Evolutionary conservation across 805 yeast genomes (phyloP), one percentile per base, ranked within the genome.

Genomic region (Suhomyces sp.): DNA sequence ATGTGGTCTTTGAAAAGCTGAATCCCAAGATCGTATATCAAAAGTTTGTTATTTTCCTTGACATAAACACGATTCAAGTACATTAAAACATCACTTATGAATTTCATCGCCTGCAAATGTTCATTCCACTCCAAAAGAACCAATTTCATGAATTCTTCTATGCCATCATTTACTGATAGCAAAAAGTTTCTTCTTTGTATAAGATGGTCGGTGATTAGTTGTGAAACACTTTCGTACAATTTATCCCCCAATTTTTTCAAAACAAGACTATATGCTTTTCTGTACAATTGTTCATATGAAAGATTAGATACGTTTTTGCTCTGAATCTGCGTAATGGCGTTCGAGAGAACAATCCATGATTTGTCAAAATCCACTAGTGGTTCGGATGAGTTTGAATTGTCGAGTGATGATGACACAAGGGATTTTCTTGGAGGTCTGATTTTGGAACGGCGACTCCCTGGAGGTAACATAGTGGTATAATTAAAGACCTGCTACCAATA

Each of bases 31-130:
- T 91, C 97, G 61, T 85, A 86, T 2, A 86, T 76, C 52, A 84
- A 71, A 3, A 87, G 82, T 47, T 82, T 70, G 58, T 81, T 84
- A 50, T 76, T 73, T 56, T 86, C 92, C 57, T 82, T 84, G 24
- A 91, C 87, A 59, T 87, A 90, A 0, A 89, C 96, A 43, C 96
- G 78, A 63, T 91, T 96, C 63, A 92, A 67, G 62, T 91, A 91
- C 87, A 91, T 85, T 63, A 89, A 71, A 3, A 91, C 88, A 65
- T 92, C 96, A 59, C 92, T 81, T 43, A 89, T 80, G 78, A 89
- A 82, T 56, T 88, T 78, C 85, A 89, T 87, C 46, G 86, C 78
- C 39, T 84, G 76, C 37, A 84, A 66, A 63, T 87, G 93, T 46
- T 84, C 89, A 35, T 81, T 77, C 96, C 97, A 91, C 50, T 78